phyloP scores from a whole-genome alignment of 164 flowering plant genomes.

The Berberis vulgaris region DNA sequence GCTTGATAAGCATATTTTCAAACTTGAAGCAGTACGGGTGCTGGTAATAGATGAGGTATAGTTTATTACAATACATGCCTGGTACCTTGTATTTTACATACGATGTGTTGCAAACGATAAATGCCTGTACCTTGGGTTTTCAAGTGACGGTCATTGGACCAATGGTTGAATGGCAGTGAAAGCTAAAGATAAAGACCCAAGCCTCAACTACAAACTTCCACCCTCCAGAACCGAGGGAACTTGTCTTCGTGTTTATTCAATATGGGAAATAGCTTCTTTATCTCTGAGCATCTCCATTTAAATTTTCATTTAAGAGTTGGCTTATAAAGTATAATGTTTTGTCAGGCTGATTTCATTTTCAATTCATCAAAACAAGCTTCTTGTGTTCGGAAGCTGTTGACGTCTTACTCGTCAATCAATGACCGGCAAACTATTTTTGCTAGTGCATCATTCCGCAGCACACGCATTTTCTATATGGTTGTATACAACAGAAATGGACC shows the following conservation, averaged over 20 bases:
- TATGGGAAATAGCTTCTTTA: no score
- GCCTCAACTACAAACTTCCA: no score
- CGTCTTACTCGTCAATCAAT: constrained; percentile 53
- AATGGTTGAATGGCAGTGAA: no score
- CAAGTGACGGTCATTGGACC: no score
- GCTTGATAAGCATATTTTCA: constrained; percentile 62
- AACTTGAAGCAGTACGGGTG: constrained; percentile 57
- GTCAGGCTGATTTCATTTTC: constrained; percentile 91
- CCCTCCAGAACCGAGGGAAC: no score
- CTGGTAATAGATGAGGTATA: constrained; percentile 90
- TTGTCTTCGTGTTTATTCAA: no score
- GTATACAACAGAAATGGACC: constrained; percentile 97
- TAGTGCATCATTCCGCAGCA: constrained; percentile 96
- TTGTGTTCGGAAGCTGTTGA: constrained; percentile 69
- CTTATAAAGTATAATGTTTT: constrained; percentile 4
- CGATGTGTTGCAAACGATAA: no score
- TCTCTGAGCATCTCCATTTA: no score
- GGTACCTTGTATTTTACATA: no score
- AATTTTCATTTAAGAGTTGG: constrained; percentile 1
- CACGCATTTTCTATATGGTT: constrained; percentile 62
- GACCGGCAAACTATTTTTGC: constrained; percentile 86
- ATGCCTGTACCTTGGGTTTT: no score
- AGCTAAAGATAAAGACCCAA: no score
- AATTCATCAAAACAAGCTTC: constrained; percentile 68
- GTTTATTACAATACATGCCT: no score